Evolutionary conservation across 176 grass and related monocot genomes (phyloP).

Genomic region (Echinochloa phyllopogon): DNA sequence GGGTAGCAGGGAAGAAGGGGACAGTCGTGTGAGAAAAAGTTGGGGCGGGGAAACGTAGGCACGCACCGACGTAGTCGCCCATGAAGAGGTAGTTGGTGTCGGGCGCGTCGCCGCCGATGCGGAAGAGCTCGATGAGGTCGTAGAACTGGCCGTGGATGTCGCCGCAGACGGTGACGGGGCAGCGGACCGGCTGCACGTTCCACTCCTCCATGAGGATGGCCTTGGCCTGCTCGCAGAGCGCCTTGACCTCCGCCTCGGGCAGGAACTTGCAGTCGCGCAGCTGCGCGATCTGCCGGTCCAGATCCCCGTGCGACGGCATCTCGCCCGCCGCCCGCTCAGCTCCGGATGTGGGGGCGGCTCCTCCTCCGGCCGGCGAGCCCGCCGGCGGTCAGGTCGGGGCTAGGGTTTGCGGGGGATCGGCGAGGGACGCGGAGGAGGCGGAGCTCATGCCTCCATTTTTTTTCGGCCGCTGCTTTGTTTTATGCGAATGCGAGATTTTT

Average conservation of each 20-base stretch:
- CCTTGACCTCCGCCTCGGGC: slow-evolving; percentile 76
- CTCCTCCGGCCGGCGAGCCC: slow-evolving; percentile 15
- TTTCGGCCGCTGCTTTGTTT: slow-evolving; percentile 47
- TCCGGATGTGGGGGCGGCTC: neutral
- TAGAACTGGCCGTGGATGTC: slow-evolving; percentile 99
- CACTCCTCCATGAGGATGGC: slow-evolving; percentile 97
- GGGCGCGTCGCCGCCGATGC: slow-evolving; percentile 91
- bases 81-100: slow-evolving; percentile 99
- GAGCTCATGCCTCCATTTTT: slow-evolving; percentile 57
- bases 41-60: neutral
- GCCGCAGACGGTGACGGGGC: slow-evolving; percentile 96
- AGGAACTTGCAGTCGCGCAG: slow-evolving; percentile 91
- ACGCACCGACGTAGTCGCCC: slow-evolving; percentile 95
- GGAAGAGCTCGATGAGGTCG: slow-evolving; percentile 98
- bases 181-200: slow-evolving; percentile 96
- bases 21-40: neutral
- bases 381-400: slow-evolving; percentile 40
- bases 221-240: slow-evolving; percentile 94
- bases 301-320: slow-evolving; percentile 94
- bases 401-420: slow-evolving; percentile 58
- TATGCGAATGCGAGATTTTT: slow-evolving; percentile 50
- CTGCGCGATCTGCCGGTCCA: slow-evolving; percentile 97
- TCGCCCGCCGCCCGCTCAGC: slow-evolving; percentile 8
- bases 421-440: slow-evolving; percentile 35
- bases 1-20: neutral